Evolutionary conservation across 495 filamentous ascomycete species (phyloP), one percentile per base, ranked within the genome.

Genomic region (Rostrohypoxylon terebratum): DNA sequence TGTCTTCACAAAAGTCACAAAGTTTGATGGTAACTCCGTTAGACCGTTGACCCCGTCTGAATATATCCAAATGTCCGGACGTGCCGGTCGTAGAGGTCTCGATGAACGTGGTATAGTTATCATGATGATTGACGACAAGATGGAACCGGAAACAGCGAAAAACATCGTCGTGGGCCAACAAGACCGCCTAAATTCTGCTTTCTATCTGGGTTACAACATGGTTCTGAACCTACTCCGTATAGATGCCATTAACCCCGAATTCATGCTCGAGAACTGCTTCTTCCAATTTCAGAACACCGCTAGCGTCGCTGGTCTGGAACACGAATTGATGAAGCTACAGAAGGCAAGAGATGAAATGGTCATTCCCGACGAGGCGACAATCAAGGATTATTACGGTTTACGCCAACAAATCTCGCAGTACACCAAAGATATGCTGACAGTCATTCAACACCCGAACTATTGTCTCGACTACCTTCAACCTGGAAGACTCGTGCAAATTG

Each of bases 121-220:
- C 77, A 97, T 99, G 92, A 99, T 99, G 96, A 89, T 99, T 58
- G 92, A 96, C 68, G 92, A 94, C 76, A 92, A 94, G 81, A 96
- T 99, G 87, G 96, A 98, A 69, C 96, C 96, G n/a, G 89, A 90
- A 1, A 87, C 91, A 61, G 96, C 96, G 25, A 96, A 96, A 80
- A 90, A 92, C 55, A 97, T 99, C 66, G 96, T 99, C 28, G 92
- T 95, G 58, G 96, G 96, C 76, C 91, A 97, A 76, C 96, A 99
- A 77, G 96, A 99, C 78, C 91, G 93, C 47, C 88, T 99, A 44
- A 98, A 98, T 80, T 98, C 96, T 2, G 96, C 96, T 13, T 99
- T 99, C 83, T 92, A 98, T 77, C 86, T 99, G 10, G 94, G 96
- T n/a, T 98, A 99, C 84, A 99, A 98, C 80, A 99, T 98, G 96